Evolutionary conservation across 257 asterid species (phyloP).

Genomic region (Asclepias syriaca): DNA sequence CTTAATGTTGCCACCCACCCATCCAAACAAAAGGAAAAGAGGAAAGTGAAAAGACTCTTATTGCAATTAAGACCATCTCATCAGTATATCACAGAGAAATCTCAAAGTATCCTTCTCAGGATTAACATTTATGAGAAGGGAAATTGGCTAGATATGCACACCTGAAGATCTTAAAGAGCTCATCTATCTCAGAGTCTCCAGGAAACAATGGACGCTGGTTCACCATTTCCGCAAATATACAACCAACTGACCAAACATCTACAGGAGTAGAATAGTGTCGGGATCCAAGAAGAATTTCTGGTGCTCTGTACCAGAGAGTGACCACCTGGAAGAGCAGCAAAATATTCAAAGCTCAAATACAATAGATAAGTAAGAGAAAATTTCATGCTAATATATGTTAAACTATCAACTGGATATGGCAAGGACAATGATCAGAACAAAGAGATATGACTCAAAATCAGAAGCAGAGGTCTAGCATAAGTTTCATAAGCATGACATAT

Average conservation of each 20-base stretch:
- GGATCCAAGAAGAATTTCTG: conserved; percentile 92
- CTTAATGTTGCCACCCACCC: background rate
- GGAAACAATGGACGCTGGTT: conserved; percentile 73
- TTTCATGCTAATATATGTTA: background rate
- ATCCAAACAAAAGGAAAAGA: background rate
- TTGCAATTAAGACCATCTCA: background rate
- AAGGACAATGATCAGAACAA: background rate
- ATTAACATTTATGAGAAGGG: background rate
- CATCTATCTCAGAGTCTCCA: conserved; percentile 96
- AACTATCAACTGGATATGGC: background rate
- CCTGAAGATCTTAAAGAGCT: conserved; percentile 86
- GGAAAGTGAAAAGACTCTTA: background rate
- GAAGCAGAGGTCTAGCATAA: background rate
- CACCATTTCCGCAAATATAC: conserved; percentile 98
- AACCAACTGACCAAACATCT: conserved; percentile 96
- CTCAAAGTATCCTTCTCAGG: background rate
- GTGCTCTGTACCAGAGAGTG: conserved; percentile 98
- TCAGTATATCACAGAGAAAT: background rate
- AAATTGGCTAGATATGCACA: conserved; percentile 19
- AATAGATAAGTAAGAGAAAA: background rate
- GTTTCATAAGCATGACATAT: background rate
- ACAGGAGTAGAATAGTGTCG: conserved; percentile 96
- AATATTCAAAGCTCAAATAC: background rate
- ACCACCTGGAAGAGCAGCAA: conserved; percentile 56
- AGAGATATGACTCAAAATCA: background rate